phyloP scores from a whole-genome alignment of 2,329 filamentous ascomycete species.

The Verticillium longisporum region DNA sequence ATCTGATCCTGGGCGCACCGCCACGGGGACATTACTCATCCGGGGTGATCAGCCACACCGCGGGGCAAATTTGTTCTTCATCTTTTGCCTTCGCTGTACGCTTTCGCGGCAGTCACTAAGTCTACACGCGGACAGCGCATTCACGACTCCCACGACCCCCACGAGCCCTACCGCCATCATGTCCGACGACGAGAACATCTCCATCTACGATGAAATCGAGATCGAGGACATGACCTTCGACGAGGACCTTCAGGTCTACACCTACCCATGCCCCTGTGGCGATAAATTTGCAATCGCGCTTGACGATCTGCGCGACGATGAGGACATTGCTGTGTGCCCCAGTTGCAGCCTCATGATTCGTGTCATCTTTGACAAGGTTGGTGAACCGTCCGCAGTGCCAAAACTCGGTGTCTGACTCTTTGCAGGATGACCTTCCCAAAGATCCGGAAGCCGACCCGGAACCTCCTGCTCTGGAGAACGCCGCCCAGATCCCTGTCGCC shows the following conservation, averaged over 20 bases:
- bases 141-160: neutral
- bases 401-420: neutral
- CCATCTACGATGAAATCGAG: conserved; percentile 95
- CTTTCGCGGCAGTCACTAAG: no score
- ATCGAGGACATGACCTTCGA: conserved; percentile 98
- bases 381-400: conserved; percentile 18
- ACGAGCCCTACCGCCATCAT: conserved; percentile 29
- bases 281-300: conserved; percentile 91
- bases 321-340: conserved; percentile 94
- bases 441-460: conserved; percentile 22
- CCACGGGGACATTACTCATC: neutral
- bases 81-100: neutral
- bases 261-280: conserved; percentile 95
- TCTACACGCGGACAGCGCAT: neutral
- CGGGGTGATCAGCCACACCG: conserved; percentile 8
- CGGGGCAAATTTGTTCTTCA: conserved; percentile 7
- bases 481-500: conserved; percentile 30
- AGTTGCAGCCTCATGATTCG: conserved; percentile 96
- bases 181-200: conserved; percentile 57
- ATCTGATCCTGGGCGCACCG: neutral
- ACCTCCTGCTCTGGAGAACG: conserved; percentile 19
- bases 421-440: conserved; percentile 37
- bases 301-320: conserved; percentile 75
- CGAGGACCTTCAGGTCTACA: conserved; percentile 74
- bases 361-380: conserved; percentile 83